A percentile compares a stretch with the other conserved stretches of the same genome.
Conservation (phyloP, 2,329 filamentous ascomycete species). For the Fusarium bulbicola region DNA sequence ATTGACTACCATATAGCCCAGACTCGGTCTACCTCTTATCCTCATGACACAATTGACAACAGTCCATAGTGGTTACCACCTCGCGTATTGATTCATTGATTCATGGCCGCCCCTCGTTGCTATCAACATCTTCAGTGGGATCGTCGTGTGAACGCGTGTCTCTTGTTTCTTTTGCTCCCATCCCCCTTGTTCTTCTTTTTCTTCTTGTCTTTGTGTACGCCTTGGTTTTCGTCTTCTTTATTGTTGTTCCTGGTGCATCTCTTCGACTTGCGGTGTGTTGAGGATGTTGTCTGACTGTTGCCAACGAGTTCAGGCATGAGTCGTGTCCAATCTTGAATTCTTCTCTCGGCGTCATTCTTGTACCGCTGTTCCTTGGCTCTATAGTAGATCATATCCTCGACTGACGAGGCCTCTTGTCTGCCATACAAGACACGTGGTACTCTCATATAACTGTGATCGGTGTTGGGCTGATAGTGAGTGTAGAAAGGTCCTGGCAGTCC, state of each 20-base stretch:
- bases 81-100: background rate
- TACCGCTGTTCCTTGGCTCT: constrained; percentile 14
- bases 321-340: constrained; percentile 26
- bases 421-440: background rate
- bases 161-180: background rate
- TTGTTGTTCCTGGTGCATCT: background rate
- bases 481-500: background rate
- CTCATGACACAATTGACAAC: background rate
- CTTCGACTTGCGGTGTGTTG: background rate
- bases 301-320: constrained; percentile 15
- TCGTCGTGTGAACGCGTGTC: background rate
- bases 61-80: background rate
- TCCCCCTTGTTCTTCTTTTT: background rate
- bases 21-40: background rate
- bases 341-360: constrained; percentile 17
- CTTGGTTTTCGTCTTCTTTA: background rate
- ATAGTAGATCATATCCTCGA: constrained; percentile 20
- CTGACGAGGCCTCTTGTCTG: background rate
- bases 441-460: background rate
- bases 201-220: background rate
- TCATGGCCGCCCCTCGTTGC: background rate
- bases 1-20: background rate
- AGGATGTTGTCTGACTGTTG: background rate
- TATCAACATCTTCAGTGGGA: background rate
- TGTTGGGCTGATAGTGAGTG: background rate